Conservation (phyloP, 345 rosid species). For the Corymbia maculata region DNA sequence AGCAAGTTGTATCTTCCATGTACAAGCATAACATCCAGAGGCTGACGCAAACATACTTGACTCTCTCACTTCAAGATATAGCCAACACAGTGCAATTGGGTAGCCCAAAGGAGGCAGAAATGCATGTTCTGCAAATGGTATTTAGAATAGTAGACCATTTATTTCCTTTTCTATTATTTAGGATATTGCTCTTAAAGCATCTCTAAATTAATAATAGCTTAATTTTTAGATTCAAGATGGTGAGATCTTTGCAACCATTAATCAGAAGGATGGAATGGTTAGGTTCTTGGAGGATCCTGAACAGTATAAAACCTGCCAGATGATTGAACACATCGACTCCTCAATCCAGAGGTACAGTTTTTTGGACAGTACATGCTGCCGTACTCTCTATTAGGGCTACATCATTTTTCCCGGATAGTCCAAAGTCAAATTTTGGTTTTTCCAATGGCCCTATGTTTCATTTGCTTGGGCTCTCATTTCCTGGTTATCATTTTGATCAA, state of each 20-base stretch:
- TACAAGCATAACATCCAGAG: constrained; percentile 93
- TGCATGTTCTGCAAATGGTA: constrained; percentile 99
- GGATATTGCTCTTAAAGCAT: background rate
- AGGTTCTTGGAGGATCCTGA: constrained; percentile 98
- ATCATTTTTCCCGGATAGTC: background rate
- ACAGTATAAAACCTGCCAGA: constrained; percentile 80
- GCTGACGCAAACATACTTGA: constrained; percentile 88
- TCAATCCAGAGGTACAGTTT: constrained; percentile 69
- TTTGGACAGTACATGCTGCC: background rate
- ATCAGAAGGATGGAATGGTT: constrained; percentile 99
- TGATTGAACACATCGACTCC: constrained; percentile 77
- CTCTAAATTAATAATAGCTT: background rate
- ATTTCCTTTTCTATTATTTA: background rate
- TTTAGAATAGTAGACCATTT: background rate
- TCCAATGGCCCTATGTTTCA: background rate
- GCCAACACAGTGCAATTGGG: constrained; percentile 73
- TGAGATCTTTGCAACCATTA: constrained; percentile 90
- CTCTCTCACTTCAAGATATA: constrained; percentile 94
- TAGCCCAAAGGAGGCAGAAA: constrained; percentile 87
- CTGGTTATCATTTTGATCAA: background rate
- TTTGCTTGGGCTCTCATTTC: background rate
- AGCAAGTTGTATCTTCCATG: constrained; percentile 88
- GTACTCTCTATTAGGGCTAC: background rate
- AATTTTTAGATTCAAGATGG: constrained; percentile 81
- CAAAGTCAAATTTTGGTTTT: background rate